A percentile compares a stretch with the other conserved stretches of the same genome.
Evolutionary conservation across 495 filamentous ascomycete species (phyloP).

Genomic region (Neurospora sp.): DNA sequence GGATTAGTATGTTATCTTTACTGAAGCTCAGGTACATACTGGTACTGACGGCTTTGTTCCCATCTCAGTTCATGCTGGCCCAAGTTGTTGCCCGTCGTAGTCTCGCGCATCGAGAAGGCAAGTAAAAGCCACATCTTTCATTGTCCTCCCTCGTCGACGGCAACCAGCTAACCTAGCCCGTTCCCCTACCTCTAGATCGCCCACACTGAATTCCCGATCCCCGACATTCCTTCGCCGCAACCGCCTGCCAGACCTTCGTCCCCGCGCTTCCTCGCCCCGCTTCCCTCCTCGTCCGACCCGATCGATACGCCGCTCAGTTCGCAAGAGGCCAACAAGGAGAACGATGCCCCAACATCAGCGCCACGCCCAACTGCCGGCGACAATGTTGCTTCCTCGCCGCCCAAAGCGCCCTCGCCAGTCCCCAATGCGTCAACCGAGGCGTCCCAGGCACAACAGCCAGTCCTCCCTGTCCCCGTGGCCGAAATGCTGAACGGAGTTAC

Average conservation of each 20-base stretch:
- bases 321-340: slow-evolving; percentile 39
- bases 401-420: not conserved
- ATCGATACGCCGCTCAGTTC: slow-evolving; percentile 28
- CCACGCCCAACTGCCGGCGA: slow-evolving; percentile 10
- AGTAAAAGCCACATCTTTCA: not conserved
- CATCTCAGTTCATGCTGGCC: slow-evolving; percentile 31
- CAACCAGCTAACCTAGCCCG: not conserved
- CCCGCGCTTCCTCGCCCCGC: slow-evolving; percentile 33
- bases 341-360: slow-evolving; percentile 22
- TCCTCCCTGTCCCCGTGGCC: slow-evolving; percentile 54
- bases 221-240: slow-evolving; percentile 23
- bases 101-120: slow-evolving; percentile 34
- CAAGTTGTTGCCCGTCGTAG: slow-evolving; percentile 23
- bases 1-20: slow-evolving; percentile 47
- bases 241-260: slow-evolving; percentile 23
- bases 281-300: slow-evolving; percentile 36
- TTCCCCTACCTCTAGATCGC: slow-evolving; percentile 21
- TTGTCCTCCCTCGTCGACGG: not conserved
- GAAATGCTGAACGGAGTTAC: slow-evolving; percentile 57
- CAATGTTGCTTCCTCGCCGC: slow-evolving; percentile 7
- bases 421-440: not conserved
- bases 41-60: not conserved
- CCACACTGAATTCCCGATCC: slow-evolving; percentile 35
- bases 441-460: slow-evolving; percentile 4
- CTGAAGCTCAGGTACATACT: not conserved